Percentiles rank a stretch among this genome's conserved stretches.
Evolutionary conservation across 441 rosid species (phyloP).

Genomic region (Mallotus japonicus): DNA sequence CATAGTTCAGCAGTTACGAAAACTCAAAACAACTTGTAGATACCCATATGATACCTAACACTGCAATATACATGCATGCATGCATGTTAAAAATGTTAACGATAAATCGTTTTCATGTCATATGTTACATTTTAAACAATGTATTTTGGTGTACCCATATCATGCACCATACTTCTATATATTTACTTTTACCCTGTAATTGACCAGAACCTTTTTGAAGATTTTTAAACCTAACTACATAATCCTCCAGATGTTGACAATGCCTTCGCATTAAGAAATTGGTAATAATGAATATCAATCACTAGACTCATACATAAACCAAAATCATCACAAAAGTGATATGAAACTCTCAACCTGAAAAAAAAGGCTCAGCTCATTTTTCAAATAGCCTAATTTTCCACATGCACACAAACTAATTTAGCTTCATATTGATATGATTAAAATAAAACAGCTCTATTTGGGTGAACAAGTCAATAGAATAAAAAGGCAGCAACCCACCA

Average conservation of each 20-base stretch:
- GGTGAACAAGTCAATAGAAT: neutral
- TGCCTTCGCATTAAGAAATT: neutral
- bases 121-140: neutral
- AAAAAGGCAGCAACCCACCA: slow-evolving; percentile 7
- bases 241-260: neutral
- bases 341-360: neutral
- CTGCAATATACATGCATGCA: neutral
- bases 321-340: neutral
- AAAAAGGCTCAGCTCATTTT: neutral
- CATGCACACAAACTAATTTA: neutral
- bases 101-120: neutral
- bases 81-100: neutral
- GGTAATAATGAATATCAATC: neutral
- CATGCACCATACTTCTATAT: neutral
- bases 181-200: neutral
- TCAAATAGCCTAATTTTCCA: neutral
- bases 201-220: neutral
- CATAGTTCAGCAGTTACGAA: neutral
- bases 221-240: neutral
- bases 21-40: neutral
- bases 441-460: neutral
- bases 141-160: neutral
- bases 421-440: neutral
- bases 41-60: neutral
- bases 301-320: neutral